Base-by-base conservation (phyloP, 768 basidiomycete genomes). In the Lentinula sp. region DNA sequence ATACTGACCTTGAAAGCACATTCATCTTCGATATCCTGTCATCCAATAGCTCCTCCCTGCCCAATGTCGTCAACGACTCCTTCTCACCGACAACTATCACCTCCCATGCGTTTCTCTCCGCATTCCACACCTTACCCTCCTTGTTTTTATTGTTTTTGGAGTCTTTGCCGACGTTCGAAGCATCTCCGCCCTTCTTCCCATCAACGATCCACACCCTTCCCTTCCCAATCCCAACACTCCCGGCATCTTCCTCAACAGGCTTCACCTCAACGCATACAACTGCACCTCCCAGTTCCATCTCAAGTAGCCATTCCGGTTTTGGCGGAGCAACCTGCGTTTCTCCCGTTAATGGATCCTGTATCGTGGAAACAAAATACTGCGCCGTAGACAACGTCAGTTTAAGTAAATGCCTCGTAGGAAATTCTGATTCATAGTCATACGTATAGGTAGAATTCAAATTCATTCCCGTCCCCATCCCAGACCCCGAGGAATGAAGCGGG, bases 361-460 rank as follows among this genome's bases (percentile, higher is more conserved):
- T 81, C 2, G 89, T 87, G 35, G 87, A 82, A 49, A 86, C 81
- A 69, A 88, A 84, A 68, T 86, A 92, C 63, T 87, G 88, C 18
- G 91, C 87, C 1, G 93, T 96, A 2, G 95, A 95, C 16, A 97
- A 73, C 42, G 82, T 84, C 56, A 98, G 66, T 53, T 91, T 80
- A 13, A 98, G 64, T 50, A 97, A 73, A 72, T 97, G 93, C 49
- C 93, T 81, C 60, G 84, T 83, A 40, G 87, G 76, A 31, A 21
- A 48, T 18, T 48, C 46, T 21, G 46, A 48, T 78, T 82, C 37
- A 9, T 40, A 21, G 31, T 56, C 55, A 31, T 40, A 37, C 21
- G 21, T 39, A 45, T 40, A 28, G 7, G 11, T 32, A 7, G 40
- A 40, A 31, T 56, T 8, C 9, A 18, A 21, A 23, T n/a, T 48